A percentile compares a stretch with the other conserved stretches of the same genome.
These are phyloP conservation scores for Colletotrichum echinochloae DNA, from an alignment of 2,329 filamentous ascomycete species.

Conservation along the genomic window DNA sequence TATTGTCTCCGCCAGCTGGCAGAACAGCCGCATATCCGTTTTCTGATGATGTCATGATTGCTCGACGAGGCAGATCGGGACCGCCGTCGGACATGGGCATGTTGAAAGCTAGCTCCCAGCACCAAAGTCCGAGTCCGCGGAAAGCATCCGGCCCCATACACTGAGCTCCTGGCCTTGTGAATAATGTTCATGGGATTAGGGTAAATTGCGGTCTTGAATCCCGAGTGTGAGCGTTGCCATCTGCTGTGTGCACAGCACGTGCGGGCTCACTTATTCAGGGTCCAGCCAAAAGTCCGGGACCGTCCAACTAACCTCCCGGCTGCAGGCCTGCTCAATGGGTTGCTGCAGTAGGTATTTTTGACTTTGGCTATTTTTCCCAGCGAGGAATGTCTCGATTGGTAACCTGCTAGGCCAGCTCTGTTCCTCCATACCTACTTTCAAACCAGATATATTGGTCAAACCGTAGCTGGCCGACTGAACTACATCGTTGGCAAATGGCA, in stretches of 20 bases:
- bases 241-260: neutral
- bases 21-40: neutral
- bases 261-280: neutral
- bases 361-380: neutral
- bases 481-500: neutral
- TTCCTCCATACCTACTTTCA: neutral
- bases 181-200: too few species aligned
- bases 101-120: conserved; percentile 22
- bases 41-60: conserved; percentile 25
- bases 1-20: neutral
- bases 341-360: too few species aligned
- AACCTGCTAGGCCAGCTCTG: conserved; percentile 3
- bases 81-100: conserved; percentile 20
- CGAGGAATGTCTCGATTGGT: neutral
- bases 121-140: conserved; percentile 18
- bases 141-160: conserved; percentile 15
- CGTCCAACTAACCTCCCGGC: neutral
- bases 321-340: neutral
- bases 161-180: neutral
- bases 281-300: neutral
- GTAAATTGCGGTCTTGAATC: conserved; percentile 20
- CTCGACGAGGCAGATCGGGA: neutral
- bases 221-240: neutral
- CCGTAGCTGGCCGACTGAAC: neutral
- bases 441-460: too few species aligned